A percentile compares a stretch with the other conserved stretches of the same genome.
These are phyloP conservation scores for Triticum monococcum DNA, from an alignment of 176 grass and related monocot genomes.

Conservation along the genomic window DNA sequence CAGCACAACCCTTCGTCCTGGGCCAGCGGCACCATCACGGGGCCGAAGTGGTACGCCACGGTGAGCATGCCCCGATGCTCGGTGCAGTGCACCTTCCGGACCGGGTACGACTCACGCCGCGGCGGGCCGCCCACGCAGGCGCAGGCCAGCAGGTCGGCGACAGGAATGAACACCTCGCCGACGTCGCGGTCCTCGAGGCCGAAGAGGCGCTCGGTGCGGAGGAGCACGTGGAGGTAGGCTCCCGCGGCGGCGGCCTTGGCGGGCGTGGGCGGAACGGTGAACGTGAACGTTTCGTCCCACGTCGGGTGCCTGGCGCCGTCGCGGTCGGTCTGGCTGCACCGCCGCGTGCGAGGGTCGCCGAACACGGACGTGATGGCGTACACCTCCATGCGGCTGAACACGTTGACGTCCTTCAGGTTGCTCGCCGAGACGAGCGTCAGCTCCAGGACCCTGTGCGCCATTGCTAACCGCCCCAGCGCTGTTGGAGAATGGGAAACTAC, in stretches of 20 bases:
- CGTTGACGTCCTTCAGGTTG: slow-evolving; percentile 46
- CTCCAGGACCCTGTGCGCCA: slow-evolving; percentile 49
- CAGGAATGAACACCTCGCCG: slow-evolving; percentile 35
- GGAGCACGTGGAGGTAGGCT: slow-evolving; percentile 36
- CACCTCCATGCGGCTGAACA: slow-evolving; percentile 52
- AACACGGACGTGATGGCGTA: slow-evolving; percentile 39
- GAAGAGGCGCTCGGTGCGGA: slow-evolving; percentile 45
- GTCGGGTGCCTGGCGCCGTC: slow-evolving; percentile 38
- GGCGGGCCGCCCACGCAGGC: background rate
- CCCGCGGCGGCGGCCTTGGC: background rate
- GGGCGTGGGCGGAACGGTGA: slow-evolving; percentile 29
- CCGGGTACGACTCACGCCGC: slow-evolving; percentile 32
- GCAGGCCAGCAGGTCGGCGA: slow-evolving; percentile 23
- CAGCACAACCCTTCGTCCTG: background rate
- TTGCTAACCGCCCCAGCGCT: background rate
- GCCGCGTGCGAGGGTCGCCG: slow-evolving; percentile 10
- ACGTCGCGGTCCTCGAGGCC: slow-evolving; percentile 35
- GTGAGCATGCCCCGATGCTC: slow-evolving; percentile 37
- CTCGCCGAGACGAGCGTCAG: slow-evolving; percentile 46
- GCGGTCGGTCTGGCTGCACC: slow-evolving; percentile 32
- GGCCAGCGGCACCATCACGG: background rate
- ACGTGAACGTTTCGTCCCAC: slow-evolving; percentile 43
- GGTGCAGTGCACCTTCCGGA: slow-evolving; percentile 26
- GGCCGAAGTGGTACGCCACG: slow-evolving; percentile 41
- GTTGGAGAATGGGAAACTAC: background rate